Base-by-base conservation (phyloP, 345 rosid species). In the Kandelia obovata region DNA sequence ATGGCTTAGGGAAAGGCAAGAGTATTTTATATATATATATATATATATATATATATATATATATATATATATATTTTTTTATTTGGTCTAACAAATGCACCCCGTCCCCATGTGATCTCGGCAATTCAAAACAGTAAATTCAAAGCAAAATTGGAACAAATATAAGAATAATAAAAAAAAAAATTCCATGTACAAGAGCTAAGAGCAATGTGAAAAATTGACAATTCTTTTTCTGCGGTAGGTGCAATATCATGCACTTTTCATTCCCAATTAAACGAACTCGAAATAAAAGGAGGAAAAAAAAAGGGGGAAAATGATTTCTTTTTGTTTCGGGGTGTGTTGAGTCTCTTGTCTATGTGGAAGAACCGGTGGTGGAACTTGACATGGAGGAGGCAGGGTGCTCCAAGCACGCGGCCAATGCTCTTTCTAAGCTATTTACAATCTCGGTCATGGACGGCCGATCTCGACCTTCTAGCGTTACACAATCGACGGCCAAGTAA, bases 381-480 rank as follows among this genome's bases (percentile, higher is more conserved):
- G 86, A 83, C 6, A 82, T 47, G 0, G 77, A 13, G n/a, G 77
- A 13, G n/a, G 30, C 57, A 1, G 77, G 76, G 32, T 72, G 80
- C 21, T 78, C 66, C 65, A 67, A 71, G 65, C 88, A 87, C 1
- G 86, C 83, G 5, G 65, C 61, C 69, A 92, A 78, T 8, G 89
- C 91, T 69, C 72, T 82, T 26, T 88, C 91, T 57, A 92, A 77
- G 53, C 74, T 73, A 81, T 78, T 62, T 27, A 80, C 89, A 69
- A 87, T 64, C 15, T 84, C 86, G 0, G 78, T 61, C 89, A 90
- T 88, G 3, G 98, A 73, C 5, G 96, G 98, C 51, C 95, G 71
- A 46, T 83, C 67, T 66, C 79, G 47, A 5, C 98, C 90, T 72
- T 78, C 87, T 0, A 67, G 46, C 5, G n/a, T 31, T 21, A 90